Base-by-base conservation (phyloP, 768 basidiomycete species). In the Atractiella rhizophila region DNA sequence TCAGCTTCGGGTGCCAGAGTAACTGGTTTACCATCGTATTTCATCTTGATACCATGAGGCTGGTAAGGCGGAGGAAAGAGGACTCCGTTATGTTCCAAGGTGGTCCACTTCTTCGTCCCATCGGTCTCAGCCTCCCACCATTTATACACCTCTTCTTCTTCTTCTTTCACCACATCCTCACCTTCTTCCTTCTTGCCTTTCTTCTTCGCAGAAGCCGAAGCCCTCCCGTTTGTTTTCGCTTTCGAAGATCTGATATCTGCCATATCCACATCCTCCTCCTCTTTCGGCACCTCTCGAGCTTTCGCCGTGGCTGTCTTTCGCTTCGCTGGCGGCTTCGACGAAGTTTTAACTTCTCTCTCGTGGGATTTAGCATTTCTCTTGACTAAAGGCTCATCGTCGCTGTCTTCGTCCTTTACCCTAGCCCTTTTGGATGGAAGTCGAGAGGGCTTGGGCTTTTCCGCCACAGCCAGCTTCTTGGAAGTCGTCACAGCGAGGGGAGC, bases 31-130 rank as follows among this genome's bases (percentile, higher is more conserved):
- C 88, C 86, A 49, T 86, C 70, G 57, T 98, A 98, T 54, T 73
- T 75, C 82, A 98, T 81, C 66, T 79, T 88, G 57, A 91, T 70
- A 54, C 71, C 53, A 7, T 64, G 59, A 2, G 91, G 83, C 52
- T 81, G 74, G 57, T 98, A 98, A 3, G 85, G 75, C 36, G 82
- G 82, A 46, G 91, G 91, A 61, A 98, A 98, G 48, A 85, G 68
- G 28, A 98, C 85, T 37, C 86, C 91, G 49, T 69, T 72, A 60
- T 98, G 91, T 54, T 82, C 76, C 38, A 98, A 68, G n/a, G 82
- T 91, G 46, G 70, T 69, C 91, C 91, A 98, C 59, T 94, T 91
- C 20, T 49, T 45, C 28, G 76, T 69, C 24, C 64, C 66, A 48
- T 75, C 67, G 6, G 44, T 51, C 35, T 54, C 50, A 20, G 60